Evolutionary conservation across 257 asterid genomes (phyloP).

Genomic region (Solanum ossicruentum): DNA sequence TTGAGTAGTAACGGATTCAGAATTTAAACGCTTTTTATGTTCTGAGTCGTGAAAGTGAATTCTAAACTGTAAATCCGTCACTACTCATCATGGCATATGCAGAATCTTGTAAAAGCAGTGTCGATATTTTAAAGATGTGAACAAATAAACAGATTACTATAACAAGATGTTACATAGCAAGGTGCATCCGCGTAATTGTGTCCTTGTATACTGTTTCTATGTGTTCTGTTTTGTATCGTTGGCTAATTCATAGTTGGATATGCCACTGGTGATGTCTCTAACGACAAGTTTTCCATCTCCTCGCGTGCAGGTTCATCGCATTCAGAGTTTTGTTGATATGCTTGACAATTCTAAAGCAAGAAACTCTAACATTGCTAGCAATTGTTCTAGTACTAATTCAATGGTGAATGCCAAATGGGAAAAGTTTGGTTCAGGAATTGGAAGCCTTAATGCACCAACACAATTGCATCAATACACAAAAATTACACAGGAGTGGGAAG

Average conservation of each 20-base stretch:
- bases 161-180: too few relatives aligned
- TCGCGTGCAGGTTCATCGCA: constrained; percentile 7
- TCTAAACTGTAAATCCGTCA: not conserved
- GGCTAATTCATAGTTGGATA: not conserved
- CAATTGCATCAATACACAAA: not conserved
- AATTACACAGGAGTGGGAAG: constrained; percentile 1
- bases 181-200: too few relatives aligned
- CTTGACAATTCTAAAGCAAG: constrained; percentile 10
- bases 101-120: not conserved
- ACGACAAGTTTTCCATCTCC: not conserved
- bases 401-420: constrained; percentile 9
- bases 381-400: not conserved
- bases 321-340: constrained; percentile 12
- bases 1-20: not conserved
- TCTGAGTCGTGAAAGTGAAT: not conserved
- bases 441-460: constrained; percentile 8
- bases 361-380: not conserved
- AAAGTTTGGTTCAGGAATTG: constrained; percentile 7
- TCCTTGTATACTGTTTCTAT: too few relatives aligned
- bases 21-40: not conserved
- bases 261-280: not conserved
- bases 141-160: too few relatives aligned
- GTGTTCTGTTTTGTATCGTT: too few relatives aligned
- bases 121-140: not conserved
- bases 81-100: too few relatives aligned